Conservation (phyloP, 2,329 filamentous ascomycete species). For the Trematosphaeria pertusa region DNA sequence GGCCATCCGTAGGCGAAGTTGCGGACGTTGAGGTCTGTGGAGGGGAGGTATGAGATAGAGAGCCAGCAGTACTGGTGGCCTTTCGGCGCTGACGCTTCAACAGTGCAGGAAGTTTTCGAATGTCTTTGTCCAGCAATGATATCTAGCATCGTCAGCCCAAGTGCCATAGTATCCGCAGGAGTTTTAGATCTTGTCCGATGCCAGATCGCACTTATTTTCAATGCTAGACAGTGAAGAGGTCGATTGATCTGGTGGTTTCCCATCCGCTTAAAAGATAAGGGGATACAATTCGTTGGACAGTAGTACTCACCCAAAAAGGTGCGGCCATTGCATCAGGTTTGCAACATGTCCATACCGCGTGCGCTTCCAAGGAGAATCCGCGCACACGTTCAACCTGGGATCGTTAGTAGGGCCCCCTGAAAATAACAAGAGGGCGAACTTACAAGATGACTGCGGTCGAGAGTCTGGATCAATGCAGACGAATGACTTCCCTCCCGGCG, state of each 20-base stretch:
- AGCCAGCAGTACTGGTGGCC: conserved; percentile 29
- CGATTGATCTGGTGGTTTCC: too few relatives aligned
- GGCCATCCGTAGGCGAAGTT: conserved; percentile 46
- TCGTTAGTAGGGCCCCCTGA: conserved; percentile 28
- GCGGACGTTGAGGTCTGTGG: conserved; percentile 47
- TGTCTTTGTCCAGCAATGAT: conserved; percentile 56
- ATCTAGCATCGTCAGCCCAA: conserved; percentile 28
- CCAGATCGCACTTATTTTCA: too few relatives aligned
- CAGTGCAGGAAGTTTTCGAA: conserved; percentile 59
- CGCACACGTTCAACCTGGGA: conserved; percentile 56
- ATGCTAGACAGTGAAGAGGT: too few relatives aligned
- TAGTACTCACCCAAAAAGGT: conserved; percentile 55
- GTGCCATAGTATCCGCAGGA: background rate
- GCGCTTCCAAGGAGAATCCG: conserved; percentile 61
- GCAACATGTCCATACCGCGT: conserved; percentile 59
- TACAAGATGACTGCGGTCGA: conserved; percentile 58
- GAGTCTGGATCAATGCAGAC: conserved; percentile 48
- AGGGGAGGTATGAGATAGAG: conserved; percentile 33
- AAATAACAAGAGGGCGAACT: conserved; percentile 12
- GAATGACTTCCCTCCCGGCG: conserved; percentile 55
- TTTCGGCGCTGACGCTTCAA: conserved; percentile 37
- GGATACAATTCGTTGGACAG: background rate
- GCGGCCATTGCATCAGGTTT: conserved; percentile 53
- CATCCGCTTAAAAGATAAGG: background rate
- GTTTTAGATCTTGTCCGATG: too few relatives aligned